Base-by-base conservation (phyloP, 192 early-diverging fungal genomes). In the Umbelopsis vinacea region DNA sequence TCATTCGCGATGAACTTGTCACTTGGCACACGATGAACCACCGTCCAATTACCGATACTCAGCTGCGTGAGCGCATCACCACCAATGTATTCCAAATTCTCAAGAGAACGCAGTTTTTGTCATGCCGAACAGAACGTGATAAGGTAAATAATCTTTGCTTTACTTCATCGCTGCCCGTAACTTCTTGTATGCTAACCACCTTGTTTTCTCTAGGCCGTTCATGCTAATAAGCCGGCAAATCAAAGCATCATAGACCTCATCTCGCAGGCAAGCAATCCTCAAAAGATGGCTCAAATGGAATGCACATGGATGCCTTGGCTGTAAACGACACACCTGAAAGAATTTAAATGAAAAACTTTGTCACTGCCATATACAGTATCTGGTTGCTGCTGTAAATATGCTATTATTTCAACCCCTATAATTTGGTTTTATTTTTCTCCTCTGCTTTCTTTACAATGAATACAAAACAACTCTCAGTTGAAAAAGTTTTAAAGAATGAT, bases 281-380 rank as follows among this genome's bases (percentile, higher is more conserved):
- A 92, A 48, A 98, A 97, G 76, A 84, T 98, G 78, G 90, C 96
- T 5, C 89, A 94, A 70, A 98, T 98, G 97, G 97, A 98, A 75
- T 90, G 94, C 66, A 85, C 87, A 22, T 99, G 94, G 92, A 85
- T 97, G 90, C 92, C 91, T 7, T 95, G 92, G 92, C 77, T 94
- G 26, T 95, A 89, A 80, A 75, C 48, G 48, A 6, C 48, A 29
- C 26, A 24, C n/a, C n/a, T 40, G n/a, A 35, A 24, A 21, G 48
- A 22, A 22, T 35, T 46, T 46, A 11, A 4, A 47, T 69, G 24
- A 2, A 17, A 29, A 29, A 26, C 38, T 9, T 26, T 29, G 15
- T 12, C 33, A 29, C 57, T 37, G 17, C 11, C 33, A 4, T 29
- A 7, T 63, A 4, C 35, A 60, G 14, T n/a, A 29, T 9, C 35